These are phyloP conservation scores for Rhizophagus sp. DNA, from an alignment of 192 early-diverging fungal genomes.

Conservation along the genomic window DNA sequence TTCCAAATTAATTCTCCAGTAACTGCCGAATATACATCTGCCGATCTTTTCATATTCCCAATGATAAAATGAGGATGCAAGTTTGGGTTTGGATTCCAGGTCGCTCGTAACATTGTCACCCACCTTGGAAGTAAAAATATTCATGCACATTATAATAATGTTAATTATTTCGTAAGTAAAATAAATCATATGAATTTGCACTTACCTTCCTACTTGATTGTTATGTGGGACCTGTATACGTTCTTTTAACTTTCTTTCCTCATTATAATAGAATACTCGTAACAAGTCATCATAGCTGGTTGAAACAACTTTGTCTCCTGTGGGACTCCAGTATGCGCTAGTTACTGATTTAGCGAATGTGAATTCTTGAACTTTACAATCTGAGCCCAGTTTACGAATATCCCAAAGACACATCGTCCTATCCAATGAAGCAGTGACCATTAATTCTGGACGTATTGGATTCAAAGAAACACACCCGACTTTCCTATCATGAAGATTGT, in stretches of 20 bases:
- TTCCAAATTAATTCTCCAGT: constrained; percentile 51
- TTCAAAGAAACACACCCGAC: constrained; percentile 65
- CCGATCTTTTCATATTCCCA: constrained; percentile 67
- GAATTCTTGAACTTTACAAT: constrained; percentile 34
- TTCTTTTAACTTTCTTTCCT: constrained; percentile 39
- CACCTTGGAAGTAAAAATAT: constrained; percentile 40
- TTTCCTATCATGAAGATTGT: constrained; percentile 54
- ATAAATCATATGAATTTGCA: constrained; percentile 7
- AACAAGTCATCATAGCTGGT: constrained; percentile 62
- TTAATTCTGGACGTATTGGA: constrained; percentile 44
- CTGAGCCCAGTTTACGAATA: constrained; percentile 47
- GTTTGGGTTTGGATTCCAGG: constrained; percentile 53
- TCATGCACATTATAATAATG: background rate
- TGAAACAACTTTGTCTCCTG: constrained; percentile 52
- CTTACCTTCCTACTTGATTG: constrained; percentile 58
- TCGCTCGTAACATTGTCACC: constrained; percentile 66
- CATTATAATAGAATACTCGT: constrained; percentile 50
- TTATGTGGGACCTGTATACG: constrained; percentile 54
- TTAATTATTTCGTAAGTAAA: too few relatives aligned
- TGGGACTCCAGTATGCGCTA: constrained; percentile 67
- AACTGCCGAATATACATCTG: constrained; percentile 61
- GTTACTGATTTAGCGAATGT: constrained; percentile 58
- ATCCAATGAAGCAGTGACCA: constrained; percentile 56
- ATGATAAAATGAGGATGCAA: constrained; percentile 53
- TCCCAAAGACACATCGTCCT: constrained; percentile 65